phyloP scores from a whole-genome alignment of 2,329 filamentous ascomycete genomes.

The Fusarium sp. region DNA sequence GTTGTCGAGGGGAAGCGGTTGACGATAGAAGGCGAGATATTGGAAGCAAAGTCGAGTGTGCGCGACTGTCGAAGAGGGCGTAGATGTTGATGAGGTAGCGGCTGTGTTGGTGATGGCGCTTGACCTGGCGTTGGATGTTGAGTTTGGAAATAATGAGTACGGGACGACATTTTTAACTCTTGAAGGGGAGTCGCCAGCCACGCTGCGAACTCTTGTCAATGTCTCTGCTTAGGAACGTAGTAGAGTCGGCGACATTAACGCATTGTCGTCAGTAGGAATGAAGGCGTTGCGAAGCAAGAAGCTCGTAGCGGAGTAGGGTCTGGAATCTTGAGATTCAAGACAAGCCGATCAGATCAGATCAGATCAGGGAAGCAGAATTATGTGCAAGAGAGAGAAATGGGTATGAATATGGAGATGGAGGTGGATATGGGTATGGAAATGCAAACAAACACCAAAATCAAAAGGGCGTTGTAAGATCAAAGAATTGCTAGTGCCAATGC shows the following conservation, averaged over 20 bases:
- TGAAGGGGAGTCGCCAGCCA: constrained; percentile 38
- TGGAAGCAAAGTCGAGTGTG: constrained; percentile 61
- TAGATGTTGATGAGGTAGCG: constrained; percentile 29
- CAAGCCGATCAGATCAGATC: constrained; percentile 27
- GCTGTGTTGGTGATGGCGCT: constrained; percentile 28
- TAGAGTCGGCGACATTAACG: constrained; percentile 47
- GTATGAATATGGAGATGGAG: background rate
- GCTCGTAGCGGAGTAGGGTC: constrained; percentile 35
- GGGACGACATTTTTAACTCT: constrained; percentile 64
- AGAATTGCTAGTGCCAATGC: constrained; percentile 28
- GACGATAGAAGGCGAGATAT: constrained; percentile 54
- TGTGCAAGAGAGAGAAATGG: constrained; percentile 6
- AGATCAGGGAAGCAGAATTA: constrained; percentile 5
- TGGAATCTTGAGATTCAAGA: constrained; percentile 40
- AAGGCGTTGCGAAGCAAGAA: constrained; percentile 23
- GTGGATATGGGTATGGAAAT: background rate
- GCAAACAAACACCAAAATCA: constrained; percentile 29
- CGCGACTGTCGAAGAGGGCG: constrained; percentile 66
- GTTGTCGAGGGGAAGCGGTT: constrained; percentile 76
- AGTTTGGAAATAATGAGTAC: constrained; percentile 60
- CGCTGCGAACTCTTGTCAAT: constrained; percentile 37
- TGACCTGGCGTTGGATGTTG: constrained; percentile 37
- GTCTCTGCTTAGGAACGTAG: constrained; percentile 35
- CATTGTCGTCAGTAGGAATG: constrained; percentile 47
- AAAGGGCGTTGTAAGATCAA: constrained; percentile 17